These are phyloP conservation scores for Brachypodium distachyon DNA, from an alignment of 202 grass and related monocot genomes.

Conservation along the genomic window DNA sequence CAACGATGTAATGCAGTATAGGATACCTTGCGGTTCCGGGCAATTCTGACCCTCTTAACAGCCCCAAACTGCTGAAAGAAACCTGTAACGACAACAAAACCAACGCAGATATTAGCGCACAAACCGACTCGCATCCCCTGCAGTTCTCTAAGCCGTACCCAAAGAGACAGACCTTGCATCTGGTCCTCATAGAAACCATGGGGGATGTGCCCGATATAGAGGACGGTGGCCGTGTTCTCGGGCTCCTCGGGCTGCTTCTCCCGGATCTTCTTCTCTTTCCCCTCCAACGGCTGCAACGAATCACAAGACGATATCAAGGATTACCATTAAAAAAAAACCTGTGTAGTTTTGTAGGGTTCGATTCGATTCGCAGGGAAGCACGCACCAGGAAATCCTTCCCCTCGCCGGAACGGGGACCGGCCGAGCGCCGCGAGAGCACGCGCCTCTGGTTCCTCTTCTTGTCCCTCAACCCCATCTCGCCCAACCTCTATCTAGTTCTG, in stretches of 20 bases:
- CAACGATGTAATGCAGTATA: not conserved
- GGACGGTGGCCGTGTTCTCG: constrained; percentile 52
- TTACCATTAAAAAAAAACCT: not conserved
- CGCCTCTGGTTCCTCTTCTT: constrained; percentile 59
- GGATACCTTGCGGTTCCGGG: constrained; percentile 62
- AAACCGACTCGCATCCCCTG: not conserved
- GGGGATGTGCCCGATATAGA: constrained; percentile 89
- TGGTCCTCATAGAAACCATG: constrained; percentile 95
- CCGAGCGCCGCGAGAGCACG: constrained; percentile 32
- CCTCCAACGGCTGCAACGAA: constrained; percentile 71
- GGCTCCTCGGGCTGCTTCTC: constrained; percentile 30
- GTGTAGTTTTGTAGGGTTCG: not conserved
- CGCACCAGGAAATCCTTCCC: constrained; percentile 42
- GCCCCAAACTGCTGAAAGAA: constrained; percentile 91
- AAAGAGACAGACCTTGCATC: constrained; percentile 53
- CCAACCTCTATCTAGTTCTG: not conserved
- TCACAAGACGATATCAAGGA: not conserved
- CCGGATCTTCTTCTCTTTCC: constrained; percentile 23
- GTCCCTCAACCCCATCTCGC: constrained; percentile 36
- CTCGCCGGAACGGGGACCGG: constrained; percentile 21
- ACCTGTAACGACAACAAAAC: constrained; percentile 26
- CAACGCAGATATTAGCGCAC: not conserved
- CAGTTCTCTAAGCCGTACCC: not conserved
- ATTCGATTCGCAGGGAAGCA: not conserved
- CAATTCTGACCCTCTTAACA: constrained; percentile 70